These are phyloP conservation scores for Exobasidium rhododendri DNA, from an alignment of 1,284 basidiomycete genomes.

Conservation along the genomic window DNA sequence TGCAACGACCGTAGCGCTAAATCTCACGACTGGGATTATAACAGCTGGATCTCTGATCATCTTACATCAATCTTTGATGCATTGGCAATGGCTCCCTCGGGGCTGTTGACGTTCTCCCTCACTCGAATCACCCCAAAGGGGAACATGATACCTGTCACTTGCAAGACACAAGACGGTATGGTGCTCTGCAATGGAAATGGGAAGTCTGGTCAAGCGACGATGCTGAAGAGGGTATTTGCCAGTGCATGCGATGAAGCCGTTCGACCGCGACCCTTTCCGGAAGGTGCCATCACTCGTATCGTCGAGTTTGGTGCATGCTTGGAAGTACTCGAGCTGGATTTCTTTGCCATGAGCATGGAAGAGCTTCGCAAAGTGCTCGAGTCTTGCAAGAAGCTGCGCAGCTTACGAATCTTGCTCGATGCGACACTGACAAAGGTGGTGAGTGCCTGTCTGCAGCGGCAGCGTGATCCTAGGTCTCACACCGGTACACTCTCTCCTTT, in stretches of 20 bases:
- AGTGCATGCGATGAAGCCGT: constrained; percentile 5
- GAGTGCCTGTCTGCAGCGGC: no score
- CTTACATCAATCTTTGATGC: not conserved
- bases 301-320: not conserved
- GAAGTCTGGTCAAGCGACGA: not conserved
- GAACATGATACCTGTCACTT: not conserved
- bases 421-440: constrained; percentile 5
- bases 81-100: not conserved
- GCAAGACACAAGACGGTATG: not conserved
- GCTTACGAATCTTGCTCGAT: constrained; percentile 7
- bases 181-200: not conserved
- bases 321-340: constrained; percentile 4
- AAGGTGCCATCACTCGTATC: not conserved
- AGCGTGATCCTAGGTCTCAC: not conserved
- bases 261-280: not conserved
- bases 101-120: not conserved
- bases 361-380: constrained; percentile 1
- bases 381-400: constrained; percentile 4
- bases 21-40: not conserved
- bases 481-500: not conserved
- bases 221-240: not conserved
- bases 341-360: not conserved
- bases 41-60: constrained; percentile 8
- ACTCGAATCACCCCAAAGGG: not conserved
- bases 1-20: not conserved